These are phyloP conservation scores for Podospora bellae-mahoneyi DNA, from an alignment of 495 filamentous ascomycete genomes.

Conservation along the genomic window DNA sequence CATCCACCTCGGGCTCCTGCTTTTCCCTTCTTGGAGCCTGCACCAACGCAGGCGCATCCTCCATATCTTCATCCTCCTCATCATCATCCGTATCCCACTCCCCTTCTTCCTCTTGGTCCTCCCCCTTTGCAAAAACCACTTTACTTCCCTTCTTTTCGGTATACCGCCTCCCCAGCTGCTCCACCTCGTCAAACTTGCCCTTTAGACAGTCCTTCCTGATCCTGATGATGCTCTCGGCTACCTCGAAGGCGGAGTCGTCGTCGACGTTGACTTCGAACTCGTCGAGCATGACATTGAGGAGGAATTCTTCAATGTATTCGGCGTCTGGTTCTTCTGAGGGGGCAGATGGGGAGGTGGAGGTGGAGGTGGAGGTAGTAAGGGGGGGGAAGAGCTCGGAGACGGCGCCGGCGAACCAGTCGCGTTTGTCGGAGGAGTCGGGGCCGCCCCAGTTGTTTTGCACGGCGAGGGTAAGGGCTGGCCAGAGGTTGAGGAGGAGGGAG, in stretches of 20 bases:
- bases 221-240: constrained; percentile 69
- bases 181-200: constrained; percentile 66
- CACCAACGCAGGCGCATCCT: constrained; percentile 62
- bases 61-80: constrained; percentile 69
- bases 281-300: constrained; percentile 88
- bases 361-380: constrained; percentile 4
- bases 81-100: constrained; percentile 54
- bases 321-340: constrained; percentile 60
- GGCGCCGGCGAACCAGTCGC: constrained; percentile 91
- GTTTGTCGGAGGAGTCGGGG: constrained; percentile 76
- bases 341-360: background rate
- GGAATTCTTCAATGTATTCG: constrained; percentile 76
- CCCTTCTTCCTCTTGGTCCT: constrained; percentile 58
- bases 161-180: constrained; percentile 64
- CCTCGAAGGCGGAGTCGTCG: constrained; percentile 74
- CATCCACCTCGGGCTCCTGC: constrained; percentile 74
- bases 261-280: constrained; percentile 92
- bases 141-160: constrained; percentile 54
- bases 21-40: constrained; percentile 57
- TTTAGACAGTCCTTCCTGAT: constrained; percentile 56
- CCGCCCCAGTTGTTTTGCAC: constrained; percentile 88
- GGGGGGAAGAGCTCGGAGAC: constrained; percentile 72
- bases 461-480: constrained; percentile 82
- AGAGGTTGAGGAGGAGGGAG: constrained; percentile 72
- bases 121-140: constrained; percentile 56